These are phyloP conservation scores for Metschnikowia proteae DNA, from an alignment of 805 yeast species.

Conservation along the genomic window DNA sequence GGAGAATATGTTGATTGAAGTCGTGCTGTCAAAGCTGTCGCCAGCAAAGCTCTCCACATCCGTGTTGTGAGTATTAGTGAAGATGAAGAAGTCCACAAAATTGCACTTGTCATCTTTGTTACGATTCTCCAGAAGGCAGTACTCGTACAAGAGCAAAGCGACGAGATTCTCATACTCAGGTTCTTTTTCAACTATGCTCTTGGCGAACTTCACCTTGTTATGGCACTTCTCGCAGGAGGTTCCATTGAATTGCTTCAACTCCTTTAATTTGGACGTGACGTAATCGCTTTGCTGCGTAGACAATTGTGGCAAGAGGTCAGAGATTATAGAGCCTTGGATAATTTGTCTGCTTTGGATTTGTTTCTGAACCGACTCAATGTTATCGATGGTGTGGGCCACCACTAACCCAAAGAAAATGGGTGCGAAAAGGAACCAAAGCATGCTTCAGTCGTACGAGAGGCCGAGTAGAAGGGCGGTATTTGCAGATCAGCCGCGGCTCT, in stretches of 20 bases:
- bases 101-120: constrained; percentile 31
- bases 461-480: not conserved
- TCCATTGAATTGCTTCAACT: constrained; percentile 30
- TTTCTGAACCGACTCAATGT: constrained; percentile 22
- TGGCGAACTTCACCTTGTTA: constrained; percentile 30
- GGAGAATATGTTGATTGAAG: constrained; percentile 33
- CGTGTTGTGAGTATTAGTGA: constrained; percentile 28
- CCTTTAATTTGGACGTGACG: constrained; percentile 24
- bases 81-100: constrained; percentile 35
- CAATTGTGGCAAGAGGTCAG: constrained; percentile 25
- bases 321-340: constrained; percentile 18
- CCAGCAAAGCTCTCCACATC: constrained; percentile 16
- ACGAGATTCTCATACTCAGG: constrained; percentile 36
- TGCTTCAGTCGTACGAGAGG: not conserved
- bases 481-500: too few relatives aligned
- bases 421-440: constrained; percentile 11
- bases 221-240: constrained; percentile 36
- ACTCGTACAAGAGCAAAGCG: constrained; percentile 32
- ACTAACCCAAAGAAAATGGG: constrained; percentile 9
- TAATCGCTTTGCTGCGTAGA: constrained; percentile 26
- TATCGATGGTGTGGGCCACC: constrained; percentile 23
- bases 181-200: constrained; percentile 22
- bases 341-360: constrained; percentile 18
- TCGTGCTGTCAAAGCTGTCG: constrained; percentile 23
- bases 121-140: constrained; percentile 30